Conservation (phyloP, 1,284 basidiomycete species). For the Microbotryum violaceum region DNA sequence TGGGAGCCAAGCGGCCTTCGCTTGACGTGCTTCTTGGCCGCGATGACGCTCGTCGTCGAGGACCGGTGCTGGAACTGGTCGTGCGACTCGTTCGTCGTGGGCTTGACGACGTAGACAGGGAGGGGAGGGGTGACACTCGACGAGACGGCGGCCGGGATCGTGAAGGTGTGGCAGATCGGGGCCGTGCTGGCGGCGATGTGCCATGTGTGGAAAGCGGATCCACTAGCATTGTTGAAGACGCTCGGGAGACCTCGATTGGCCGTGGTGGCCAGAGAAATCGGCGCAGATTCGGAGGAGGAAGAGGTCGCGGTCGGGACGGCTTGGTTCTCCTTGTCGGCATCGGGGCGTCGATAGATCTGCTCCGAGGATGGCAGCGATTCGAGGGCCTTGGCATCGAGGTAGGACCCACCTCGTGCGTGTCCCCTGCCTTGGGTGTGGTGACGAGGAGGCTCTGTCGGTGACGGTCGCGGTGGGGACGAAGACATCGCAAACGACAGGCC, state of each 20-base stretch:
- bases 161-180: neutral
- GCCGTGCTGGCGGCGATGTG: neutral
- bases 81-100: neutral
- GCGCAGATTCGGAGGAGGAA: neutral
- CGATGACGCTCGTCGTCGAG: constrained; percentile 23
- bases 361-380: too few relatives aligned
- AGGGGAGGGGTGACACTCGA: neutral
- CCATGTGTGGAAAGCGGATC: neutral
- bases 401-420: too few relatives aligned
- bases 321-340: too few relatives aligned
- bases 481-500: constrained; percentile 22
- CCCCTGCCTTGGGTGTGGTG: too few relatives aligned
- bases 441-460: neutral
- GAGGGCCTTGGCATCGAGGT: too few relatives aligned
- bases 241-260: neutral
- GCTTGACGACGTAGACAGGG: neutral
- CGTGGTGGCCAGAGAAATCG: neutral
- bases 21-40: constrained; percentile 30
- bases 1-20: constrained; percentile 29
- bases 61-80: constrained; percentile 14
- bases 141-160: neutral
- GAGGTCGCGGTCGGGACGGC: too few relatives aligned
- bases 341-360: too few relatives aligned
- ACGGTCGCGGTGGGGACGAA: constrained; percentile 11
- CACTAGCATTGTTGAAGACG: neutral